Percentiles rank a stretch among this genome's conserved stretches.
phyloP scores from a whole-genome alignment of 495 filamentous ascomycete genomes.

The Saxophila tyrrhenica region DNA sequence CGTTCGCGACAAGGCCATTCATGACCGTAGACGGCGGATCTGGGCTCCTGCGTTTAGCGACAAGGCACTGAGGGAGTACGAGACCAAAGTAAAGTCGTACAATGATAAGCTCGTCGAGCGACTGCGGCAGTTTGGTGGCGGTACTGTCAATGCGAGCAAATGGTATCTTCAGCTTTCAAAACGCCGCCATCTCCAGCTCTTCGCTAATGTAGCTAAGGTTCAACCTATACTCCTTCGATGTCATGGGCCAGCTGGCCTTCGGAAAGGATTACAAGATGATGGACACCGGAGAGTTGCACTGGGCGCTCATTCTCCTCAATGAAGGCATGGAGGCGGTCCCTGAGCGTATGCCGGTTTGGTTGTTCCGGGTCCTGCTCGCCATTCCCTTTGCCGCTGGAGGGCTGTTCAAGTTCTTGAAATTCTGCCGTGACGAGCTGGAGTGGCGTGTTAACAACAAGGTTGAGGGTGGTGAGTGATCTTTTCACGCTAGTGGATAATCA shows the following conservation, averaged over 20 bases:
- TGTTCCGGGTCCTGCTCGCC: conserved; percentile 2
- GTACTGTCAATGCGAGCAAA: conserved; percentile 21
- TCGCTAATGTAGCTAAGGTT: conserved; percentile 3
- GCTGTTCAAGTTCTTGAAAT: conserved; percentile 2
- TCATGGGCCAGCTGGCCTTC: conserved; percentile 31
- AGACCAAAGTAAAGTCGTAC: conserved; percentile 8
- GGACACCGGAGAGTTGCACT: conserved; percentile 11
- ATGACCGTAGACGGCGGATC: conserved; percentile 30
- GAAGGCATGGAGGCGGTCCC: background rate
- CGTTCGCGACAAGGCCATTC: conserved; percentile 26
- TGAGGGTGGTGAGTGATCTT: background rate
- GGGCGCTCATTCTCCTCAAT: background rate
- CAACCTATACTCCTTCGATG: conserved; percentile 29
- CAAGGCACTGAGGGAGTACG: conserved; percentile 30
- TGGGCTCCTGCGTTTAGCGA: conserved; percentile 30
- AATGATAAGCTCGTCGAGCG: conserved; percentile 2
- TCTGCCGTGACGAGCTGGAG: background rate
- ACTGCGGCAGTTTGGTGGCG: conserved; percentile 3
- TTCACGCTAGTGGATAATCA: too few relatives aligned
- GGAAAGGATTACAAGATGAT: conserved; percentile 26
- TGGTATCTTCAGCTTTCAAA: conserved; percentile 16
- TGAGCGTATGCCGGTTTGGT: conserved; percentile 5
- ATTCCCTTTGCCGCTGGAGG: background rate
- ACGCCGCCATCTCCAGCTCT: too few relatives aligned
- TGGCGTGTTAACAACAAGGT: background rate